Percentiles rank a stretch among this genome's conserved stretches.
Evolutionary conservation across 805 yeast species (phyloP).

Genomic region (Yamadazyma takamatsuzukensis): DNA sequence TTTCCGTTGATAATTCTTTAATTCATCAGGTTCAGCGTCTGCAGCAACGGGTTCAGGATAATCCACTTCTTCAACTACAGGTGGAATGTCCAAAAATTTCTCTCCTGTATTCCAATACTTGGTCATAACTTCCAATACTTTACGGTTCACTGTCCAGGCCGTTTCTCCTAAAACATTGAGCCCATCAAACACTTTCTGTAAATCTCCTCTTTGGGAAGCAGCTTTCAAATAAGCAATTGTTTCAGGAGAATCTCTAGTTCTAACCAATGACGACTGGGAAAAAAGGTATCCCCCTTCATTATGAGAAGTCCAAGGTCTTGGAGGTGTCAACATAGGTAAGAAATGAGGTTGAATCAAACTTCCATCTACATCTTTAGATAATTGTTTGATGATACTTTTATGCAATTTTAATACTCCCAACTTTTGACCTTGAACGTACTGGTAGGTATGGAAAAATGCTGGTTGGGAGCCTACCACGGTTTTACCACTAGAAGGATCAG

Average conservation of each 20-base stretch:
- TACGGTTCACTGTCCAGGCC: constrained; percentile 87
- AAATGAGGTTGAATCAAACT: constrained; percentile 79
- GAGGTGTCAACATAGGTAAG: constrained; percentile 88
- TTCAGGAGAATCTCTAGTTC: constrained; percentile 84
- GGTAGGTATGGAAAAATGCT: constrained; percentile 87
- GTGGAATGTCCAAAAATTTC: constrained; percentile 69
- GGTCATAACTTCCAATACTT: constrained; percentile 63
- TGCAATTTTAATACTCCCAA: constrained; percentile 81
- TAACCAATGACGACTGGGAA: constrained; percentile 58
- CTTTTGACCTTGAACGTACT: constrained; percentile 72
- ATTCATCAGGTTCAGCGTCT: constrained; percentile 67
- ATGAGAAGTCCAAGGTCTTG: constrained; percentile 83
- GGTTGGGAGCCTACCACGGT: constrained; percentile 73
- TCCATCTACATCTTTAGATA: constrained; percentile 62
- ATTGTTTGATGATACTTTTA: constrained; percentile 56
- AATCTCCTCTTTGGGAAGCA: constrained; percentile 65
- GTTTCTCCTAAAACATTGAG: constrained; percentile 82
- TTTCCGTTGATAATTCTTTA: constrained; percentile 63
- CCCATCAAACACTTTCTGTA: constrained; percentile 72
- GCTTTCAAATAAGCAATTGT: constrained; percentile 85
- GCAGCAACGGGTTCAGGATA: constrained; percentile 50
- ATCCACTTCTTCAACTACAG: constrained; percentile 40
- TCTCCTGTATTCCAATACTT: constrained; percentile 87
- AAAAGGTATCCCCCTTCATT: constrained; percentile 82
- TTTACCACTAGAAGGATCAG: constrained; percentile 74